These are phyloP conservation scores for Syncephalastrum racemosum DNA, from an alignment of 371 early-diverging fungal species.

Conservation along the genomic window DNA sequence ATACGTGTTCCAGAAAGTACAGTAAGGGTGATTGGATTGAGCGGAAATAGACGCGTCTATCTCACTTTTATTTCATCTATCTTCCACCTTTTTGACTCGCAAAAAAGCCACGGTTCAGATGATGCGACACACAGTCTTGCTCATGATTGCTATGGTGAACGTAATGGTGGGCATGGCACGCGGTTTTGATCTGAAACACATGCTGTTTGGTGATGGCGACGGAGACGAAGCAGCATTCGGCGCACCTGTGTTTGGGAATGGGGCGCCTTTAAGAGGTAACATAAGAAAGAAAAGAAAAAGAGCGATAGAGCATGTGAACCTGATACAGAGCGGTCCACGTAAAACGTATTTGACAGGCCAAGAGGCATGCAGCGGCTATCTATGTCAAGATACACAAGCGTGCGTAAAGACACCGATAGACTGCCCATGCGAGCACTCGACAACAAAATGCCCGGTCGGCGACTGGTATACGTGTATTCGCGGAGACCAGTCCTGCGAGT, in stretches of 20 bases:
- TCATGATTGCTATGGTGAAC: too few species aligned
- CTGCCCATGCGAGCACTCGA: constrained; percentile 4
- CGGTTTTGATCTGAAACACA: constrained; percentile 2
- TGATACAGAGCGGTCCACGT: background rate
- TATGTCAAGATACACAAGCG: constrained; percentile 2
- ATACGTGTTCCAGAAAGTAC: too few species aligned
- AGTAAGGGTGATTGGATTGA: too few species aligned
- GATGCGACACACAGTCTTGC: too few species aligned
- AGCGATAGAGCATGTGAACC: background rate
- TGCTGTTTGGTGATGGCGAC: constrained; percentile 6
- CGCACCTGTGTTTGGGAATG: background rate
- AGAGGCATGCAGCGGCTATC: background rate
- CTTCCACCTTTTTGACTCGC: too few species aligned
- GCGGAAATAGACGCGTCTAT: too few species aligned
- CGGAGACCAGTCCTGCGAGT: background rate
- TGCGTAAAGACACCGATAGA: constrained; percentile 2
- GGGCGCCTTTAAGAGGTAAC: too few species aligned
- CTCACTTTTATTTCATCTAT: too few species aligned
- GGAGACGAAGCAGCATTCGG: constrained; percentile 2
- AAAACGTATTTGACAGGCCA: background rate
- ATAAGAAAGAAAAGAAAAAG: too few species aligned
- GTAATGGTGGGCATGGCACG: too few species aligned
- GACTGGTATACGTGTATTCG: constrained; percentile 8
- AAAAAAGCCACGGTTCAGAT: too few species aligned
- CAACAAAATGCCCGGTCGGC: constrained; percentile 5